These are phyloP conservation scores for Brettanomyces custersianus DNA, from an alignment of 805 yeast species.

Conservation along the genomic window DNA sequence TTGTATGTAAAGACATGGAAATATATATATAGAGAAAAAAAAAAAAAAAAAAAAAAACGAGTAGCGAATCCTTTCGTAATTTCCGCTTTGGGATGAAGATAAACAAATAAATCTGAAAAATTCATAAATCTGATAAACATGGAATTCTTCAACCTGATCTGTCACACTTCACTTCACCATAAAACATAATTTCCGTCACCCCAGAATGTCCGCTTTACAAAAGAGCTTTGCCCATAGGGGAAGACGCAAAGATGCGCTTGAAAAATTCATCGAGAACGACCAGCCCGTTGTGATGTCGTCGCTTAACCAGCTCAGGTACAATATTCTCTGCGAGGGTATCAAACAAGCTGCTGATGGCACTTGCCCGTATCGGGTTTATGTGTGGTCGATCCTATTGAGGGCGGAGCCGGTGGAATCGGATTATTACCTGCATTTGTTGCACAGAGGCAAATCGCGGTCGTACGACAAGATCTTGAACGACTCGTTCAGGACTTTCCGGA, in stretches of 20 bases:
- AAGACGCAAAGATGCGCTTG: conserved; percentile 44
- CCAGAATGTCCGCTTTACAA: too few species aligned
- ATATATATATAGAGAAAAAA: too few species aligned
- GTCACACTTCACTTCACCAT: too few species aligned
- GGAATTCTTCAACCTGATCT: too few species aligned
- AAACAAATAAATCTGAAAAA: too few species aligned
- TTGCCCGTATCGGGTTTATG: conserved; percentile 63
- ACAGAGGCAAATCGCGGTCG: conserved; percentile 48
- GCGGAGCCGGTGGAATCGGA: conserved; percentile 51
- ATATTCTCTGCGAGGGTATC: conserved; percentile 39
- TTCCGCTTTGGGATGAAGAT: too few species aligned
- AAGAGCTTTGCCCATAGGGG: too few species aligned
- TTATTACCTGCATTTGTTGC: conserved; percentile 43
- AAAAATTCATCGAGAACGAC: conserved; percentile 35
- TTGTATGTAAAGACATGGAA: background rate
- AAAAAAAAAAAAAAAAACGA: too few species aligned
- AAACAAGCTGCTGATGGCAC: conserved; percentile 26
- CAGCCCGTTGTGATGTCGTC: conserved; percentile 40
- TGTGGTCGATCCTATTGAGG: conserved; percentile 72
- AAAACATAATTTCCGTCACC: too few species aligned
- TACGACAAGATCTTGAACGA: conserved; percentile 74
- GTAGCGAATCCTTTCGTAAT: too few species aligned
- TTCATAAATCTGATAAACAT: too few species aligned
- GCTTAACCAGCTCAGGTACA: conserved; percentile 44
- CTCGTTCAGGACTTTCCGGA: conserved; percentile 75